phyloP scores from a whole-genome alignment of 1,284 basidiomycete species.

The Ceratobasidium sp. region DNA sequence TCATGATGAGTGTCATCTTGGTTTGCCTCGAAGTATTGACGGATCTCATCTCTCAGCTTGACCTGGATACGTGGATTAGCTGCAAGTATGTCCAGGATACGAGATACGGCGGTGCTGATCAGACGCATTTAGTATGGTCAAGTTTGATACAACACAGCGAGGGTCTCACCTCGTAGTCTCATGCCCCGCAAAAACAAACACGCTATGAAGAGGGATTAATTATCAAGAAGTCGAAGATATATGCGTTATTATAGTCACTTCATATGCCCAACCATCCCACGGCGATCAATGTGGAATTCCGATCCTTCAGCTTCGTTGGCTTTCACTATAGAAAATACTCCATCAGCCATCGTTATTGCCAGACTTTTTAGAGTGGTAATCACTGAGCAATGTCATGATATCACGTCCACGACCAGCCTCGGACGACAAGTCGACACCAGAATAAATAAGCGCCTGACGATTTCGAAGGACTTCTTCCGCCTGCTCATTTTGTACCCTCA shows the following conservation, averaged over 20 bases:
- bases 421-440: slow-evolving; percentile 43
- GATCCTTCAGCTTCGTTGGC: slow-evolving; percentile 47
- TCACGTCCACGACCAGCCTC: slow-evolving; percentile 51
- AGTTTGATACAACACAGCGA: not conserved
- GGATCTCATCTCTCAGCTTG: slow-evolving; percentile 62
- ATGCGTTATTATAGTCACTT: slow-evolving; percentile 47
- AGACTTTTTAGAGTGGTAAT: slow-evolving; percentile 40
- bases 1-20: slow-evolving; percentile 42
- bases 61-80: slow-evolving; percentile 56
- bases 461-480: slow-evolving; percentile 53
- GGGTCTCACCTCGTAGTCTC: slow-evolving; percentile 44
- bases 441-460: slow-evolving; percentile 43
- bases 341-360: not conserved
- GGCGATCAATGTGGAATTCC: slow-evolving; percentile 52
- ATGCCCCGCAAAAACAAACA: slow-evolving; percentile 29
- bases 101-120: slow-evolving; percentile 52
- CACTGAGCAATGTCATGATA: slow-evolving; percentile 54
- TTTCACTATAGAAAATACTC: slow-evolving; percentile 47
- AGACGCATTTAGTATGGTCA: not conserved
- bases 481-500: slow-evolving; percentile 58
- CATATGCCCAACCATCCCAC: slow-evolving; percentile 57
- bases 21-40: slow-evolving; percentile 44
- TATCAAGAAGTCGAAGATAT: not conserved
- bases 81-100: slow-evolving; percentile 53
- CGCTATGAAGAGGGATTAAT: not conserved